Base-by-base conservation (phyloP, 176 grass and related monocot species). In the Coix lacrymajobi region DNA sequence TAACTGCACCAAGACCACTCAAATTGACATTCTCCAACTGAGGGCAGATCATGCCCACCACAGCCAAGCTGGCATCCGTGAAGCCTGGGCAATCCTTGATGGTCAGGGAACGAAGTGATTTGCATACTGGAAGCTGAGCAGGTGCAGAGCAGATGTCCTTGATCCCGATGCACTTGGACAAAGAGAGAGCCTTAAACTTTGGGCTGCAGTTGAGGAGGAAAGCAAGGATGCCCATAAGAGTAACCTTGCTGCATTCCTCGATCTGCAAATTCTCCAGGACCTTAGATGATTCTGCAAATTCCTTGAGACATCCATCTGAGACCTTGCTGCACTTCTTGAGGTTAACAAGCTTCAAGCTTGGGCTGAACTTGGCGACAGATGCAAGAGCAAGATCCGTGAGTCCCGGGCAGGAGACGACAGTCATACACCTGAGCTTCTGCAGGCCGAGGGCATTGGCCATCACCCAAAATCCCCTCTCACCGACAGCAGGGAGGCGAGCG, bases 401-500 rank as follows among this genome's bases (percentile, higher is more conserved):
- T 79, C 96, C 96, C 1, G 70, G 85, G 80, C 96, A 99, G 62
- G 87, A 94, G 63, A 45, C 85, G 58, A 99, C 76, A 4, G 64
- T 69, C 76, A 94, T 80, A 29, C 54, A 92, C 60, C 88, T 87
- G 76, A 99, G 85, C 78, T 94, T 99, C 85, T 92, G 93, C 66
- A 99, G 79, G 66, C 93, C 93, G 62, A 92, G 80, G 68, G 93
- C 87, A 70, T 96, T 99, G 17, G 91, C 96, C 96, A 99, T 99
- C 56, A 99, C 96, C 96, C 93, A 99, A 71, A 94, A 99, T 30
- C 96, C 96, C 70, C 87, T 94, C 87, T 99, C 96, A 9, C 84
- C 91, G 8, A 99, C 86, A 1, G 46, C 75, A 3, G 90, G 82
- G 12, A 99, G 93, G 76, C 89, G 79, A 45, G 80, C 77, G 0